These are phyloP conservation scores for Hyaloscypha bicolor DNA, from an alignment of 495 filamentous ascomycete genomes.

Conservation along the genomic window DNA sequence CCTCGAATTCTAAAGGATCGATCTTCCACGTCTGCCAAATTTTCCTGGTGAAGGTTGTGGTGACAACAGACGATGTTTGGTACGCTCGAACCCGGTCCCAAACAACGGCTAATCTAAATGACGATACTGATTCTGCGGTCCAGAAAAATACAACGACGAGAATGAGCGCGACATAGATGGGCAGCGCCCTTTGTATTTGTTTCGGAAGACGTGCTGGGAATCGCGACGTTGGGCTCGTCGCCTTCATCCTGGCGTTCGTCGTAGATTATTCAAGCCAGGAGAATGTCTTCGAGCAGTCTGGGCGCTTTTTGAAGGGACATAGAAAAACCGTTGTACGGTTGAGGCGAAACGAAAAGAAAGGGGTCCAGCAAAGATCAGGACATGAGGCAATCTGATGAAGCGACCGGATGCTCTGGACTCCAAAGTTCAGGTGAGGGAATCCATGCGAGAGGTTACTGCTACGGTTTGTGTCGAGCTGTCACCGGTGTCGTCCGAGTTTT, in stretches of 20 bases:
- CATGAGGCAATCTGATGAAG: neutral
- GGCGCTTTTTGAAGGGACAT: neutral
- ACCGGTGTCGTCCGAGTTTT: neutral
- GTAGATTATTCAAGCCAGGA: neutral
- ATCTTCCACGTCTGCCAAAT: constrained; percentile 74
- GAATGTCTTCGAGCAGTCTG: neutral
- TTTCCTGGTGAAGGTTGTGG: constrained; percentile 46
- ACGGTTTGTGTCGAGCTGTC: neutral
- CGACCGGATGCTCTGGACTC: neutral
- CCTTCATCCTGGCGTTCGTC: neutral
- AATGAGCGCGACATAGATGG: constrained; percentile 1
- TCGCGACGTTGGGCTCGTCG: neutral
- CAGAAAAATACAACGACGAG: neutral
- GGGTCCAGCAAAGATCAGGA: neutral
- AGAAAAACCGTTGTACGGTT: neutral
- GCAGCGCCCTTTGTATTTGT: constrained; percentile 22
- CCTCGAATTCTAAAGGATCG: constrained; percentile 57
- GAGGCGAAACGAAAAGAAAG: neutral
- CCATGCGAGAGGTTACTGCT: neutral
- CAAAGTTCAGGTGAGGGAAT: neutral
- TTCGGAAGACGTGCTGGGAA: constrained; percentile 8
- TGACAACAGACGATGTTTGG: constrained; percentile 16
- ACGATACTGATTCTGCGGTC: neutral
- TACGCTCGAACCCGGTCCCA: constrained; percentile 5
- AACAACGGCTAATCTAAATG: neutral